Evolutionary conservation across 2,329 filamentous ascomycete species (phyloP).

Genomic region (Dryadomyces quercus-mongolicae): DNA sequence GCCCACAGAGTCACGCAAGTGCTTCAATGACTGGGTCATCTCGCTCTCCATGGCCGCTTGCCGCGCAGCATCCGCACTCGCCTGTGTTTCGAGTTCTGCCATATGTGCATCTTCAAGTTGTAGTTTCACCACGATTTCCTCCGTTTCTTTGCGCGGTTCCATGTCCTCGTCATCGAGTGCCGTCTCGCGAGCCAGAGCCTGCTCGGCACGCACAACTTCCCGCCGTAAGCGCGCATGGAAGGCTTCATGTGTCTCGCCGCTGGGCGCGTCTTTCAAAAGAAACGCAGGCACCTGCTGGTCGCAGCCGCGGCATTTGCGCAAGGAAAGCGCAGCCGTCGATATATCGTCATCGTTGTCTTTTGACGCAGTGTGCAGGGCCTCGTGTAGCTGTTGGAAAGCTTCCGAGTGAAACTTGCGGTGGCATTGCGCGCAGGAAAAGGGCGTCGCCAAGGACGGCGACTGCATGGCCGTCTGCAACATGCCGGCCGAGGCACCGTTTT

Average conservation of each 20-base stretch:
- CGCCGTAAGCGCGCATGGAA: conserved; percentile 10
- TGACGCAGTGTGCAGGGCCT: conserved; percentile 7
- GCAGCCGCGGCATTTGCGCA: conserved; percentile 6
- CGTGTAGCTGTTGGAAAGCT: conserved; percentile 9
- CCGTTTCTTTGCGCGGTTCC: conserved; percentile 2
- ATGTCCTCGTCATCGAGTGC: neutral
- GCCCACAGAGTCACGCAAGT: conserved; percentile 11
- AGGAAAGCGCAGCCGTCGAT: neutral
- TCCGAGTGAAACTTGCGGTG: conserved; percentile 7
- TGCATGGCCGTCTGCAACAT: neutral
- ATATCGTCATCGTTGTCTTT: neutral
- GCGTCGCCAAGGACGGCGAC: neutral
- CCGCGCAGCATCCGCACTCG: conserved; percentile 24
- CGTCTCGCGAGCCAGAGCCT: neutral
- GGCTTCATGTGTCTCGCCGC: conserved; percentile 8
- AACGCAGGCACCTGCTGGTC: conserved; percentile 7
- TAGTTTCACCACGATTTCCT: conserved; percentile 37
- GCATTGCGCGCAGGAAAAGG: conserved; percentile 4
- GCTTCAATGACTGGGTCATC: conserved; percentile 8
- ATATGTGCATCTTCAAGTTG: conserved; percentile 40
- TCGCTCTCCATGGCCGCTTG: conserved; percentile 10
- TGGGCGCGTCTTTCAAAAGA: conserved; percentile 5
- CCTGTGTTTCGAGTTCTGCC: conserved; percentile 53
- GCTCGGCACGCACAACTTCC: neutral
- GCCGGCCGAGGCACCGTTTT: neutral